Conservation (phyloP, 2,329 filamentous ascomycete species). For the Chrysoporthe cubensis region DNA sequence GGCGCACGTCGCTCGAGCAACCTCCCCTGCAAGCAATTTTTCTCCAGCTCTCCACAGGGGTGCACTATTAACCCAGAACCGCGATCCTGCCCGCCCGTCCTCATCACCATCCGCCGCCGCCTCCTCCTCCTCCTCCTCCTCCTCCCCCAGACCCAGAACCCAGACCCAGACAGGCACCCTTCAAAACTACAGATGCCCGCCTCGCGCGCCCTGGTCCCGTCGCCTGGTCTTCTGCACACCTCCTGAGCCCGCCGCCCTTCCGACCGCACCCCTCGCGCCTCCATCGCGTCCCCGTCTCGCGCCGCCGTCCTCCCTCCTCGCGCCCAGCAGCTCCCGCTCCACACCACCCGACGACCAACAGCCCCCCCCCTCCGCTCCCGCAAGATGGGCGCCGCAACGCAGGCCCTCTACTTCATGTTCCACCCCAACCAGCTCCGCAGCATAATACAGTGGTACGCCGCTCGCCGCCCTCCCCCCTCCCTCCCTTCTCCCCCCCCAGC, state of each 20-base stretch:
- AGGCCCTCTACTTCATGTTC: slow-evolving; percentile 70
- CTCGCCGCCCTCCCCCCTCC: not conserved
- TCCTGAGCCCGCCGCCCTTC: not conserved
- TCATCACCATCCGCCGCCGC: not conserved
- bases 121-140: too few species aligned
- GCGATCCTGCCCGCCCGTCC: not conserved
- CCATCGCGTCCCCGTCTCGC: slow-evolving; percentile 2
- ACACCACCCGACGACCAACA: not conserved
- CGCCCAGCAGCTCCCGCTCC: not conserved
- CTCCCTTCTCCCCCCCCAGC: slow-evolving; percentile 10
- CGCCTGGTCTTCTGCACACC: not conserved
- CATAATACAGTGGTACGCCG: slow-evolving; percentile 82
- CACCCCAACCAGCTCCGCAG: slow-evolving; percentile 79
- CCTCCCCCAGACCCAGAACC: too few species aligned
- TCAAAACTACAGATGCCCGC: not conserved
- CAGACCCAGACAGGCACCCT: not conserved
- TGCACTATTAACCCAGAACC: not conserved
- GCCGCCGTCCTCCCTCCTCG: not conserved
- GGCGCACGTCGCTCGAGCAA: not conserved
- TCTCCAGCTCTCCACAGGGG: not conserved
- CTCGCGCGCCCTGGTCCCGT: not conserved
- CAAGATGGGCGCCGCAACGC: slow-evolving; percentile 57
- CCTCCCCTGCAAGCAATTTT: slow-evolving; percentile 5
- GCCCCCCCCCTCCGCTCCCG: slow-evolving; percentile 33
- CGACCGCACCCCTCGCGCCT: not conserved